phyloP scores from a whole-genome alignment of 2,329 filamentous ascomycete species.

The Fusarium chlamydosporum region DNA sequence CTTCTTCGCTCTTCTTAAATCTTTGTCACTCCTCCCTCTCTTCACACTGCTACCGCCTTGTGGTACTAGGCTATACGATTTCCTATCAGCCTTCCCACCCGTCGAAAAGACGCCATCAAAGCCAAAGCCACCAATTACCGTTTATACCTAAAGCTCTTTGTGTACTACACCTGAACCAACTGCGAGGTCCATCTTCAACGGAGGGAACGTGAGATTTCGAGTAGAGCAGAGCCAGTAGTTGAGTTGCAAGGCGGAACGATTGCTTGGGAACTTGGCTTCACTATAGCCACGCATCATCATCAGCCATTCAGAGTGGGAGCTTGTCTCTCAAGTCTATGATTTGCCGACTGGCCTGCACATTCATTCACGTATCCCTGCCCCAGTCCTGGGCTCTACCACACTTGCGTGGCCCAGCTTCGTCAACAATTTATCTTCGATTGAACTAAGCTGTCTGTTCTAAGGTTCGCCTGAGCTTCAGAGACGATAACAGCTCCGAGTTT shows the following conservation, averaged over 20 bases:
- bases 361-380: conserved; percentile 43
- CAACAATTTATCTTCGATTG: conserved; percentile 38
- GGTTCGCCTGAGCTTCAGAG: neutral
- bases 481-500: conserved; percentile 13
- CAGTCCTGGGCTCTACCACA: conserved; percentile 37
- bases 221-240: conserved; percentile 45
- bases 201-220: conserved; percentile 34
- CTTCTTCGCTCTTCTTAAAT: conserved; percentile 38
- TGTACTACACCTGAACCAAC: conserved; percentile 28
- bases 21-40: conserved; percentile 38
- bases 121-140: conserved; percentile 24
- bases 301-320: conserved; percentile 48
- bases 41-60: conserved; percentile 34
- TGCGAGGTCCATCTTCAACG: conserved; percentile 27
- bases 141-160: conserved; percentile 25
- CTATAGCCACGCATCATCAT: conserved; percentile 41
- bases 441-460: conserved; percentile 32
- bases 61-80: conserved; percentile 35
- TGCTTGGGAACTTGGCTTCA: conserved; percentile 43
- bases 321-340: conserved; percentile 44
- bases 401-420: conserved; percentile 40
- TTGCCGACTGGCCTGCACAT: conserved; percentile 45
- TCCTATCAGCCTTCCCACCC: conserved; percentile 28
- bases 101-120: conserved; percentile 26
- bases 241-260: conserved; percentile 42